Evolutionary conservation across 2,329 filamentous ascomycete genomes (phyloP).

Genomic region (Rhytidhysteron rufulum): DNA sequence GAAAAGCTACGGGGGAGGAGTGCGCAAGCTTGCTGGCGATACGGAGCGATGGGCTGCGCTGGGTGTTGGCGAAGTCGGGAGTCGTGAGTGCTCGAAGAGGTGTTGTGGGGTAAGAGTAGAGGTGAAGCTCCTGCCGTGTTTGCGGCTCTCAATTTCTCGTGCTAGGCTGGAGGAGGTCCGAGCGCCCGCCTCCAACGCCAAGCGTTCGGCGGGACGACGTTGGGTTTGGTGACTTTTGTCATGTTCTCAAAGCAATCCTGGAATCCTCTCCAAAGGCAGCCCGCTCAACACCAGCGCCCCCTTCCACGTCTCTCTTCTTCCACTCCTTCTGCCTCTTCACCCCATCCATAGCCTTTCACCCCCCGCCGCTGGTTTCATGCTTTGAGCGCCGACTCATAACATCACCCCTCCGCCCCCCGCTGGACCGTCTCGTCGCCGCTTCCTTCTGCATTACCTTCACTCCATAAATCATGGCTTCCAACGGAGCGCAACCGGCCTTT

Average conservation of each 20-base stretch:
- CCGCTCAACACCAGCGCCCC: background rate
- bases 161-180: too few species aligned
- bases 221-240: conserved; percentile 18
- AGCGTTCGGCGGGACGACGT: conserved; percentile 1
- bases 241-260: background rate
- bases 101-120: conserved; percentile 6
- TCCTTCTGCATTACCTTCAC: conserved; percentile 20
- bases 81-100: too few species aligned
- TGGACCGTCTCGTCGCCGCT: conserved; percentile 23
- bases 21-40: background rate
- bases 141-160: conserved; percentile 13
- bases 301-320: background rate
- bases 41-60: background rate
- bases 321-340: conserved; percentile 4
- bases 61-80: too few species aligned
- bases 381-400: too few species aligned
- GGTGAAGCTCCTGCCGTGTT: conserved; percentile 10
- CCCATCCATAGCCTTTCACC: too few species aligned
- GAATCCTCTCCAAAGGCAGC: background rate
- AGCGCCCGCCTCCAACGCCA: conserved; percentile 16
- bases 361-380: too few species aligned
- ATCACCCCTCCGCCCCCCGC: too few species aligned
- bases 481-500: conserved; percentile 67
- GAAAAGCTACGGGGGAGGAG: too few species aligned
- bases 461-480: conserved; percentile 60